A percentile compares a stretch with the other conserved stretches of the same genome.
These are phyloP conservation scores for Gigaspora rosea DNA, from an alignment of 192 early-diverging fungal genomes.

Conservation along the genomic window DNA sequence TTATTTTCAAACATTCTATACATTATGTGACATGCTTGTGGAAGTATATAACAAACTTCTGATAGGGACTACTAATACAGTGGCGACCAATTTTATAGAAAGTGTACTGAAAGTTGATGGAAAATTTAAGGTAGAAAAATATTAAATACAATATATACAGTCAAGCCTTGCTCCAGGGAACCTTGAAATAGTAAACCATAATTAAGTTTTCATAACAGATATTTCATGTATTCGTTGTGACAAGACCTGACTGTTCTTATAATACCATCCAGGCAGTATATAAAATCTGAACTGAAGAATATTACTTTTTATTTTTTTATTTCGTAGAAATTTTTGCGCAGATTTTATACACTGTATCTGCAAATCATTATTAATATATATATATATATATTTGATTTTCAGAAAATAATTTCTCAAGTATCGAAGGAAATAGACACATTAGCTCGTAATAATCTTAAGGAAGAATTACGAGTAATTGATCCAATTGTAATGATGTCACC, in stretches of 20 bases:
- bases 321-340: too few species aligned
- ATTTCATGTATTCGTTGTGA: too few species aligned
- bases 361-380: background rate
- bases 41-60: slow-evolving; percentile 60
- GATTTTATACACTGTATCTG: too few species aligned
- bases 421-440: slow-evolving; percentile 67
- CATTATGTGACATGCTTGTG: slow-evolving; percentile 61
- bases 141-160: too few species aligned
- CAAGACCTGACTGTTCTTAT: background rate
- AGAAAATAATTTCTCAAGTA: slow-evolving; percentile 63
- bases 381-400: background rate
- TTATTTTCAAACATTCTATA: slow-evolving; percentile 69
- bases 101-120: slow-evolving; percentile 65
- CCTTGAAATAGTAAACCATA: too few species aligned
- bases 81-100: slow-evolving; percentile 59
- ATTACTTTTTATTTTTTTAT: background rate
- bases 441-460: slow-evolving; percentile 59
- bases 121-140: slow-evolving; percentile 52
- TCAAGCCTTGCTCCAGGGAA: too few species aligned
- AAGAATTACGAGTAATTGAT: slow-evolving; percentile 61
- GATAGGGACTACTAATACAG: slow-evolving; percentile 30
- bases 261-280: background rate
- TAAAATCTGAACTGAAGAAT: background rate
- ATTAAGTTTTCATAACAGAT: too few species aligned
- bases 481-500: slow-evolving; percentile 39